A percentile compares a stretch with the other conserved stretches of the same genome.
These are phyloP conservation scores for Trichoderma oligosporum DNA, from an alignment of 2,329 filamentous ascomycete species.

Conservation along the genomic window DNA sequence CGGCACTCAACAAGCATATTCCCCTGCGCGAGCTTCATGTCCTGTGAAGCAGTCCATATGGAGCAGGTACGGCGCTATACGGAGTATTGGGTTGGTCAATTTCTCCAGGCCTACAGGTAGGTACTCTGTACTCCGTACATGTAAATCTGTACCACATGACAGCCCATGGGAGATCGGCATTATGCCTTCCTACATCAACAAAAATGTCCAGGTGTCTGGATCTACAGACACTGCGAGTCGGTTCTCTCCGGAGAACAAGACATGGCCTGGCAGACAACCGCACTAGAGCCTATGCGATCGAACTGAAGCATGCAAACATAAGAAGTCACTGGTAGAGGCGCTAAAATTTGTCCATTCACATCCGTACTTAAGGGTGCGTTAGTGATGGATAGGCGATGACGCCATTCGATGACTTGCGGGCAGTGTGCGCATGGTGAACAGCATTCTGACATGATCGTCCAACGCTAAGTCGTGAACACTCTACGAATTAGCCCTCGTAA, in stretches of 20 bases:
- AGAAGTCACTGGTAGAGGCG: background rate
- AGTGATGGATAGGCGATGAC: background rate
- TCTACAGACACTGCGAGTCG: background rate
- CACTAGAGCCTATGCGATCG: background rate
- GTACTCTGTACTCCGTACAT: no score
- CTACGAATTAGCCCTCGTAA: background rate
- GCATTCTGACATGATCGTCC: background rate
- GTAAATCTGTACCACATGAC: background rate
- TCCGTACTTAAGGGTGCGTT: background rate
- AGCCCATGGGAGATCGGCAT: background rate
- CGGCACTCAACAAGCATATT: background rate
- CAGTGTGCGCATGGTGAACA: background rate
- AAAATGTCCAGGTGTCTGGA: background rate
- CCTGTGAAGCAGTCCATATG: background rate
- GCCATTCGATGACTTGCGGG: background rate
- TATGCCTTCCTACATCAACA: background rate
- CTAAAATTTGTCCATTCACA: background rate
- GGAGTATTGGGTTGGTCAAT: background rate
- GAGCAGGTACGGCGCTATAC: background rate
- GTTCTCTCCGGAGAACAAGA: conserved; percentile 6
- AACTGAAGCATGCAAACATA: background rate
- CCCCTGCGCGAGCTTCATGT: background rate
- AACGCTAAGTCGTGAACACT: background rate
- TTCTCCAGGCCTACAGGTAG: background rate
- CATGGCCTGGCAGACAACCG: background rate